Evolutionary conservation across 1,284 basidiomycete species (phyloP).

Genomic region (Takashimella tepidaria): DNA sequence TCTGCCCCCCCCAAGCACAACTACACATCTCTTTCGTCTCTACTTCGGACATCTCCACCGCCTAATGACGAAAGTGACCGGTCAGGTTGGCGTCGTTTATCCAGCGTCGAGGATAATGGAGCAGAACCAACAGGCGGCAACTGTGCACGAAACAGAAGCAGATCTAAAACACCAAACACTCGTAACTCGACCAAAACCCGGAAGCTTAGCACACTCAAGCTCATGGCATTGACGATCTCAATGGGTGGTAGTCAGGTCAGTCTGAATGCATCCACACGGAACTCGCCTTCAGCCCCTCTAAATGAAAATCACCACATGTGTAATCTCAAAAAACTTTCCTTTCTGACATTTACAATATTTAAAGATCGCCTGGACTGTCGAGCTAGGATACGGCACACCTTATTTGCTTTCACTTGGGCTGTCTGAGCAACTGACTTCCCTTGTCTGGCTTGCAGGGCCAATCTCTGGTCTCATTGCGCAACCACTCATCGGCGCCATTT

Average conservation of each 20-base stretch:
- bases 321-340: not conserved
- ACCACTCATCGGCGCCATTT: constrained; percentile 91
- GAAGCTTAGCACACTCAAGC: constrained; percentile 38
- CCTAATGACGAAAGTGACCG: constrained; percentile 3
- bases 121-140: not conserved
- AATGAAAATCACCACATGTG: not conserved
- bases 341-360: not conserved
- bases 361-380: constrained; percentile 43
- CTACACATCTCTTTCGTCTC: constrained; percentile 36
- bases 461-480: constrained; percentile 88
- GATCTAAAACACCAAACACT: not conserved
- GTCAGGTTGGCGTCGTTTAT: not conserved
- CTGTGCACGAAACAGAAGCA: constrained; percentile 10
- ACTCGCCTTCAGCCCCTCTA: not conserved
- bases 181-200: constrained; percentile 9
- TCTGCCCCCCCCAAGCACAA: constrained; percentile 20
- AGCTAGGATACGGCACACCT: constrained; percentile 80
- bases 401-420: constrained; percentile 85
- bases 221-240: constrained; percentile 52
- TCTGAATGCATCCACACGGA: not conserved
- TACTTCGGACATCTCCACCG: constrained; percentile 15
- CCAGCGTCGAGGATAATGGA: not conserved
- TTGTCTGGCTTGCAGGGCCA: constrained; percentile 91
- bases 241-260: constrained; percentile 69
- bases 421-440: constrained; percentile 80